Evolutionary conservation across 2,329 filamentous ascomycete genomes (phyloP).

Genomic region (Mariannaea sp.): DNA sequence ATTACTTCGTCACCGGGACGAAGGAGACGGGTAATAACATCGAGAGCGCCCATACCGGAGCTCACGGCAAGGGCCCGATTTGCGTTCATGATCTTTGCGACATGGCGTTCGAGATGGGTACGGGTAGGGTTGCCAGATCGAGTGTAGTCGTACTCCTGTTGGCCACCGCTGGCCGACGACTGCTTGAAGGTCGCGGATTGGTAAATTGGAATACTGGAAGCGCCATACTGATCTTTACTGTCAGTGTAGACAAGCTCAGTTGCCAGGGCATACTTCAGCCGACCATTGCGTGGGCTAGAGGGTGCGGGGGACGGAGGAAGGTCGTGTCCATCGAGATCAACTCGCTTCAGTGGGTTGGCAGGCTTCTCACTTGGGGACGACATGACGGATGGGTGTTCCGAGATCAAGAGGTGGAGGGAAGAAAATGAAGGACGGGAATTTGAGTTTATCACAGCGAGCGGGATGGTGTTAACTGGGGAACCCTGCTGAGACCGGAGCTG

Average conservation of each 20-base stretch:
- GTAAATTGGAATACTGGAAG: slow-evolving; percentile 96
- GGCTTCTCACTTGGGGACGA: slow-evolving; percentile 39
- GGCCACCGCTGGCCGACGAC: slow-evolving; percentile 75
- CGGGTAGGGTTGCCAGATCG: slow-evolving; percentile 96
- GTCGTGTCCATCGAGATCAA: slow-evolving; percentile 83
- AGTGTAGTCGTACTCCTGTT: slow-evolving; percentile 94
- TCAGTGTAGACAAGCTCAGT: slow-evolving; percentile 98
- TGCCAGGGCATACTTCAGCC: slow-evolving; percentile 84
- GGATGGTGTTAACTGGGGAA: neutral
- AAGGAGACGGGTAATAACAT: slow-evolving; percentile 91
- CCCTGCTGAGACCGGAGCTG: slow-evolving; percentile 5
- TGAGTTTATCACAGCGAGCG: neutral
- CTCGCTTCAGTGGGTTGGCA: slow-evolving; percentile 55
- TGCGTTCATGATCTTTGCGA: slow-evolving; percentile 99
- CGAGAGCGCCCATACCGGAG: slow-evolving; percentile 95
- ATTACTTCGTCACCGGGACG: slow-evolving; percentile 95
- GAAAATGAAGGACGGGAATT: neutral
- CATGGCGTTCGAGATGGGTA: slow-evolving; percentile 91
- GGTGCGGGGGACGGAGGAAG: slow-evolving; percentile 91
- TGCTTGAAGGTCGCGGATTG: slow-evolving; percentile 99
- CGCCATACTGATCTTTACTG: slow-evolving; percentile 93
- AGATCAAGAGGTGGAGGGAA: neutral
- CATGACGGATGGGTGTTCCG: slow-evolving; percentile 20
- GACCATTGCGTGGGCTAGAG: slow-evolving; percentile 83
- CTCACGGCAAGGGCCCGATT: slow-evolving; percentile 89